A percentile compares a stretch with the other conserved stretches of the same genome.
Evolutionary conservation across 257 asterid species (phyloP).

Genomic region (Petunia axillaris): DNA sequence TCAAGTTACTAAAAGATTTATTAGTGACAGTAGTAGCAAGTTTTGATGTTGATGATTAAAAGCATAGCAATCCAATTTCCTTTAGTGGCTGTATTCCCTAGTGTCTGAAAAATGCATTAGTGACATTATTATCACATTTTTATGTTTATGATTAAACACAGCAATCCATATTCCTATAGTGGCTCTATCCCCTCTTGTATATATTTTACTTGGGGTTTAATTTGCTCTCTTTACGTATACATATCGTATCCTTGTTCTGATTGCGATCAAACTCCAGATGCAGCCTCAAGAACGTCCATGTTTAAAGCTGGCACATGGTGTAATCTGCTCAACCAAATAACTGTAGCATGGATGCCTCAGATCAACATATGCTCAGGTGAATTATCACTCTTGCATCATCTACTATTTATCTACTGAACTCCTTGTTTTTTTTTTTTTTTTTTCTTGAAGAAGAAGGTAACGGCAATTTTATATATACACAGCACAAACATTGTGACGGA

Average conservation of each 20-base stretch:
- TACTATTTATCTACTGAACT: neutral
- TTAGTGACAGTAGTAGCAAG: neutral
- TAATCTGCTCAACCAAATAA: neutral
- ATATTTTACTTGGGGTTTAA: slow-evolving; percentile 11
- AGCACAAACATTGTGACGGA: no score
- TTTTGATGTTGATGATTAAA: neutral
- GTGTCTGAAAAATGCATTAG: neutral
- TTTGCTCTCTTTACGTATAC: neutral
- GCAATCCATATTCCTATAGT: neutral
- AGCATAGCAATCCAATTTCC: neutral
- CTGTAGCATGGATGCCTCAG: slow-evolving; percentile 1
- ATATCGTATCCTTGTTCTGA: neutral
- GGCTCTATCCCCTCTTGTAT: neutral
- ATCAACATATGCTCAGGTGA: slow-evolving; percentile 24
- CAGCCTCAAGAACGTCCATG: slow-evolving; percentile 23
- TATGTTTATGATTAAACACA: neutral
- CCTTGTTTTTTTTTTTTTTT: no score
- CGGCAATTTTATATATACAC: no score
- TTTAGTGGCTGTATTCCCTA: neutral
- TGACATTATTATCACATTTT: neutral
- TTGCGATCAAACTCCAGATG: slow-evolving; percentile 18
- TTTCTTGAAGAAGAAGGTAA: no score
- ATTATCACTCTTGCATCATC: slow-evolving; percentile 6
- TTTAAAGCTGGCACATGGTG: slow-evolving; percentile 1
- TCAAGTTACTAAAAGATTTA: neutral